phyloP scores from a whole-genome alignment of 108 stramenopile species.

The Cyclotella kingstonii region DNA sequence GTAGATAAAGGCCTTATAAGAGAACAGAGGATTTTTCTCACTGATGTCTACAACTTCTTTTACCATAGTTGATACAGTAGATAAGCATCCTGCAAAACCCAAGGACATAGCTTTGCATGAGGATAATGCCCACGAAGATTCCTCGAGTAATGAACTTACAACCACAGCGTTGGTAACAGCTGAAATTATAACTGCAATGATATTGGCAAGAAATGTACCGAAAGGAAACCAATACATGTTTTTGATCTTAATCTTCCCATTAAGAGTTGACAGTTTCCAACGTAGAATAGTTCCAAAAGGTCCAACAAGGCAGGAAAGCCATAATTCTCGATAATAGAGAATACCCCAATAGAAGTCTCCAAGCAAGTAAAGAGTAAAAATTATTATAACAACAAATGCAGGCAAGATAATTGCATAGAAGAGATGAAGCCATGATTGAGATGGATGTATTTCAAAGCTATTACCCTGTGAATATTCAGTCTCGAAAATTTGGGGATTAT shows the following conservation, averaged over 20 bases:
- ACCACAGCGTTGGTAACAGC: conserved; percentile 28
- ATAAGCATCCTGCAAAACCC: conserved; percentile 74
- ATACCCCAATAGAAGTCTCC: conserved; percentile 48
- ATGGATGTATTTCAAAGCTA: no score
- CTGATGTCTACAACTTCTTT: conserved; percentile 57
- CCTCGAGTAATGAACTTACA: conserved; percentile 7
- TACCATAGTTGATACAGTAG: conserved; percentile 74
- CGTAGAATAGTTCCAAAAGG: conserved; percentile 62
- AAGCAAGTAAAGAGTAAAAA: conserved; percentile 46
- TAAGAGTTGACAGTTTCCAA: conserved; percentile 58
- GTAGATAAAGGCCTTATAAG: conserved; percentile 56
- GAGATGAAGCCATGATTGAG: conserved; percentile 13
- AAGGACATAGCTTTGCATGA: conserved; percentile 29
- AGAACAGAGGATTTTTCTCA: conserved; percentile 26
- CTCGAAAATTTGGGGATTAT: conserved; percentile 43
- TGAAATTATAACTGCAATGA: conserved; percentile 49
- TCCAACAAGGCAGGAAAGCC: conserved; percentile 46
- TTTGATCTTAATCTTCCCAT: conserved; percentile 20
- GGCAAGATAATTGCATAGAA: conserved; percentile 18
- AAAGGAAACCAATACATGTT: conserved; percentile 54
- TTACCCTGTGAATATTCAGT: neutral
- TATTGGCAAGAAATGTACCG: conserved; percentile 70
- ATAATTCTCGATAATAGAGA: conserved; percentile 59
- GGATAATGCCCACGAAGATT: conserved; percentile 31
- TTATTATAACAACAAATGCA: conserved; percentile 3